Conservation (phyloP, 2,329 filamentous ascomycete species). For the Botrytis cinerea region DNA sequence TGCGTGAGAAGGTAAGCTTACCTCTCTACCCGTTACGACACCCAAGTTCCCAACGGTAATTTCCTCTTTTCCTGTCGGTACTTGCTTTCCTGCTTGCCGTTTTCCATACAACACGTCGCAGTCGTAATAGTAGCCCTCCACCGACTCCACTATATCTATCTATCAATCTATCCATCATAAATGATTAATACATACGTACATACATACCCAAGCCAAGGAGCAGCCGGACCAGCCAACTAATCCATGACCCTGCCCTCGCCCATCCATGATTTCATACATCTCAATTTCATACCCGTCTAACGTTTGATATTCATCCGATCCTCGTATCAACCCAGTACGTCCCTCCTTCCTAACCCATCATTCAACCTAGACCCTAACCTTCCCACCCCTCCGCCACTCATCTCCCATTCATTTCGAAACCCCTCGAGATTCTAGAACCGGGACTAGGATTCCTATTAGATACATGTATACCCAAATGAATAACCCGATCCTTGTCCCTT, state of each 20-base stretch:
- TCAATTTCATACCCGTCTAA: neutral
- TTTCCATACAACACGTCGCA: neutral
- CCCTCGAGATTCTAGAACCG: neutral
- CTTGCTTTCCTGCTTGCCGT: neutral
- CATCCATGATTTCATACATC: neutral
- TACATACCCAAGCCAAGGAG: neutral
- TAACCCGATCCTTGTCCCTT: neutral
- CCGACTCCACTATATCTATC: neutral
- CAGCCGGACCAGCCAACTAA: neutral
- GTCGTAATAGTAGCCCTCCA: neutral
- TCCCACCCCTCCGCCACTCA: neutral
- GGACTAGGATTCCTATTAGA: neutral
- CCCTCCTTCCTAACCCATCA: neutral
- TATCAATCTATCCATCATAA: neutral
- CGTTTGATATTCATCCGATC: neutral
- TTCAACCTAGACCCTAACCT: neutral
- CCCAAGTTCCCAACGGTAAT: neutral
- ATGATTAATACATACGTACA: neutral
- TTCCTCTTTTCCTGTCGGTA: neutral
- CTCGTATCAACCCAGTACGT: neutral
- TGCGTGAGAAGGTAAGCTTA: neutral
- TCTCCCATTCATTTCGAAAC: neutral
- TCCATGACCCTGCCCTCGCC: neutral
- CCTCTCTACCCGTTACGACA: neutral
- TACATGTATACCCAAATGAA: neutral